These are phyloP conservation scores for Trichoderma virens DNA, from an alignment of 495 filamentous ascomycete species.

Conservation along the genomic window DNA sequence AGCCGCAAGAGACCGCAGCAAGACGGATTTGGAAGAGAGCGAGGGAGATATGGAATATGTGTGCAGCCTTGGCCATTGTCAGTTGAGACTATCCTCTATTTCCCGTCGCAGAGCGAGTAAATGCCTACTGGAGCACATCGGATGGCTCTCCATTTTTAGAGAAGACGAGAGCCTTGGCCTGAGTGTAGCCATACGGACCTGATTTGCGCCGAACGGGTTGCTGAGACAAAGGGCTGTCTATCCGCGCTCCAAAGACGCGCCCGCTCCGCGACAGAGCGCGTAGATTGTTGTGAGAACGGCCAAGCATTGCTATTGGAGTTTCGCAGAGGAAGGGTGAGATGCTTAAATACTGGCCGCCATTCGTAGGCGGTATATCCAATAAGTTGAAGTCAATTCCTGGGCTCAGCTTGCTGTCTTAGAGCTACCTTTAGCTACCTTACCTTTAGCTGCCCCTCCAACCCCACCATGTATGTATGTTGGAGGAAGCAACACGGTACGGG, in stretches of 20 bases:
- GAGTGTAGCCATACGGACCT: slow-evolving; percentile 86
- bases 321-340: not conserved
- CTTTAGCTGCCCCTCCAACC: too few relatives aligned
- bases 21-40: slow-evolving; percentile 63
- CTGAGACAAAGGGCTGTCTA: not conserved
- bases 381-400: too few relatives aligned
- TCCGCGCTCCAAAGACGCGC: not conserved
- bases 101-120: not conserved
- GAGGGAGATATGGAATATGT: slow-evolving; percentile 72
- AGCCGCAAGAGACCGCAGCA: slow-evolving; percentile 63
- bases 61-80: slow-evolving; percentile 52
- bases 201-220: slow-evolving; percentile 25
- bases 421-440: too few relatives aligned
- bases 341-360: not conserved
- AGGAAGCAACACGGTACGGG: too few relatives aligned
- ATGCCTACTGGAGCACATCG: slow-evolving; percentile 62
- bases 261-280: not conserved
- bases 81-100: not conserved
- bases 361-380: not conserved
- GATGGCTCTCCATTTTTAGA: slow-evolving; percentile 76
- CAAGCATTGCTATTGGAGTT: not conserved
- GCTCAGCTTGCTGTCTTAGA: too few relatives aligned
- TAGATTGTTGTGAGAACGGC: not conserved
- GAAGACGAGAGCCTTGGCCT: slow-evolving; percentile 86
- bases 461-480: too few relatives aligned